Conservation (phyloP, 2,329 filamentous ascomycete genomes). For the Knufia fluminis region DNA sequence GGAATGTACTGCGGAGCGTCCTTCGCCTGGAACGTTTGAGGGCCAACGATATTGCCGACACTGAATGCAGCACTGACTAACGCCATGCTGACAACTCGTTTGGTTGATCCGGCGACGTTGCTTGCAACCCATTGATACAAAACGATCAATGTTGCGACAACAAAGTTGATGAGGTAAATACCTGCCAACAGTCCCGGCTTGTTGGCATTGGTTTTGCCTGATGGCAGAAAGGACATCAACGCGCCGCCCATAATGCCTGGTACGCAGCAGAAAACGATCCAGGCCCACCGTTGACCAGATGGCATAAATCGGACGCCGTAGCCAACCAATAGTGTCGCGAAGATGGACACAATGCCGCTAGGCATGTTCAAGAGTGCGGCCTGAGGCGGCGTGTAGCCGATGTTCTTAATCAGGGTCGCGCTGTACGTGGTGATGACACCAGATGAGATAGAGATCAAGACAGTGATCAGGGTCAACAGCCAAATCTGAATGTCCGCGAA, state of each 20-base stretch:
- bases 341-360: conserved; percentile 16
- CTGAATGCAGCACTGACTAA: conserved; percentile 40
- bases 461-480: conserved; percentile 28
- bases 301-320: conserved; percentile 34
- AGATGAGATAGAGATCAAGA: conserved; percentile 29
- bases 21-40: conserved; percentile 35
- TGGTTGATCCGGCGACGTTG: conserved; percentile 42
- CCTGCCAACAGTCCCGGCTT: conserved; percentile 36
- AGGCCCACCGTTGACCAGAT: conserved; percentile 25
- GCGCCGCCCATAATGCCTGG: conserved; percentile 40
- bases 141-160: conserved; percentile 31
- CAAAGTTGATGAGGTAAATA: conserved; percentile 38
- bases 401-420: conserved; percentile 31
- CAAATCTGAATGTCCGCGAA: conserved; percentile 38
- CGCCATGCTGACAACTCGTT: conserved; percentile 39
- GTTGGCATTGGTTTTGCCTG: conserved; percentile 25
- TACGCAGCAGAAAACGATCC: conserved; percentile 27
- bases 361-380: conserved; percentile 32
- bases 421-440: conserved; percentile 32
- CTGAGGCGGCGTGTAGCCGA: conserved; percentile 30
- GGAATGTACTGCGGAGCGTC: conserved; percentile 35
- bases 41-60: conserved; percentile 37
- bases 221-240: conserved; percentile 29
- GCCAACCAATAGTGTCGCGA: conserved; percentile 35
- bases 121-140: conserved; percentile 38